Evolutionary conservation across 2,329 filamentous ascomycete genomes (phyloP).

Genomic region (Drechslerella coelobrocha): DNA sequence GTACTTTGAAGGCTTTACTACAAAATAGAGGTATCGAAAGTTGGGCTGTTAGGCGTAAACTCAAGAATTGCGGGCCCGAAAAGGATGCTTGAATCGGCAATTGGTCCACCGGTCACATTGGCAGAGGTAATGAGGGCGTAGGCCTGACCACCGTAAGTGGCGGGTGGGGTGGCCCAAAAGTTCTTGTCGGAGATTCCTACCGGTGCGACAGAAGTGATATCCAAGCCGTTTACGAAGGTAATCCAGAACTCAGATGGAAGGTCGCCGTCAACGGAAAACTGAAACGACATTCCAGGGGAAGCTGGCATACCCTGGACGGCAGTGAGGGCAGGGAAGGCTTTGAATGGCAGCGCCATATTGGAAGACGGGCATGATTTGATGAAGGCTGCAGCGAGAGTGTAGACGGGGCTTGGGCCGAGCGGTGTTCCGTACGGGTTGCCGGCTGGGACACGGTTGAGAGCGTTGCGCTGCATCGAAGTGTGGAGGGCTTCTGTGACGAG

Average conservation of each 20-base stretch:
- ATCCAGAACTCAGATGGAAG: slow-evolving; percentile 7
- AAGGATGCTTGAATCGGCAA: slow-evolving; percentile 9
- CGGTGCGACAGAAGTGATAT: slow-evolving; percentile 6
- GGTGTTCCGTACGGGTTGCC: slow-evolving; percentile 69
- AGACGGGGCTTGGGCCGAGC: slow-evolving; percentile 67
- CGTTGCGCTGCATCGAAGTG: slow-evolving; percentile 67
- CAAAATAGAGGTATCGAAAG: background rate
- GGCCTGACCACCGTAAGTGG: slow-evolving; percentile 3
- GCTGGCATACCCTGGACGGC: slow-evolving; percentile 15
- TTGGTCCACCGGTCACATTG: slow-evolving; percentile 3
- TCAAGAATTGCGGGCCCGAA: slow-evolving; percentile 15
- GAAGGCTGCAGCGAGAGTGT: slow-evolving; percentile 70
- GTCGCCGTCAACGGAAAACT: slow-evolving; percentile 3
- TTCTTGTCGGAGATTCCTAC: background rate
- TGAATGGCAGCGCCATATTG: slow-evolving; percentile 67
- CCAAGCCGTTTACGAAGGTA: slow-evolving; percentile 10
- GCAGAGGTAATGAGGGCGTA: slow-evolving; percentile 16
- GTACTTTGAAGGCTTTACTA: too few relatives aligned
- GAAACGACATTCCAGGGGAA: slow-evolving; percentile 2
- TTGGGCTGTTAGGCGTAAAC: slow-evolving; percentile 7
- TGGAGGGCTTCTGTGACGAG: slow-evolving; percentile 71
- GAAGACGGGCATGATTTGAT: slow-evolving; percentile 66
- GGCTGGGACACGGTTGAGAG: slow-evolving; percentile 63
- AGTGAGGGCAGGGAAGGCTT: slow-evolving; percentile 65
- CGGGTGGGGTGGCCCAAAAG: slow-evolving; percentile 1